A percentile compares a stretch with the other conserved stretches of the same genome.
Evolutionary conservation across 257 asterid species (phyloP).

Genomic region (Solanum chmielewskii): DNA sequence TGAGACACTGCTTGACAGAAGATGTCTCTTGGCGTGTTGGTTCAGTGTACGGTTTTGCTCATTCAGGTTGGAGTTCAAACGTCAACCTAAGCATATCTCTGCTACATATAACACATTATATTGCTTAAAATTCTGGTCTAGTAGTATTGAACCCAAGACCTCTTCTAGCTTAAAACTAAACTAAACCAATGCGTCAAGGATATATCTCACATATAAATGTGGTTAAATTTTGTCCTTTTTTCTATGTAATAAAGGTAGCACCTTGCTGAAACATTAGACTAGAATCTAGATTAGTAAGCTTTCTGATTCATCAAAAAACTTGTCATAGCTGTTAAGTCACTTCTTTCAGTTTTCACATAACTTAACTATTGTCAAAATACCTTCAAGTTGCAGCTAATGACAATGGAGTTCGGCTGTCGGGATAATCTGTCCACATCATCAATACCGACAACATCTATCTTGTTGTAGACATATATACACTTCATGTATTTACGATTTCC

Average conservation of each 20-base stretch:
- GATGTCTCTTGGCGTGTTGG: neutral
- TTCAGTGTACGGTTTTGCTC: neutral
- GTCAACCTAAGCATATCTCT: neutral
- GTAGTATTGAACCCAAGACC: neutral
- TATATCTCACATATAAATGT: neutral
- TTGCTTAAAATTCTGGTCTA: neutral
- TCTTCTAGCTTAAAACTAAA: neutral
- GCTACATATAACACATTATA: neutral
- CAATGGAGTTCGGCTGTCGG: constrained; percentile 84
- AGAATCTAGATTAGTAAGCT: neutral
- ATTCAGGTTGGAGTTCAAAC: neutral
- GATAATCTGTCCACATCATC: constrained; percentile 95
- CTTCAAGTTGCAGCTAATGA: constrained; percentile 85
- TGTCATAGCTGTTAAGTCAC: neutral
- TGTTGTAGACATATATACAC: constrained; percentile 92
- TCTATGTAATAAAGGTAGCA: neutral
- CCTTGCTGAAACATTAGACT: neutral
- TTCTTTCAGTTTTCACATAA: neutral
- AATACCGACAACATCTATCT: constrained; percentile 92
- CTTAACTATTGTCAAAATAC: constrained; percentile 12
- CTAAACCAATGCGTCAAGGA: neutral
- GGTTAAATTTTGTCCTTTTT: neutral
- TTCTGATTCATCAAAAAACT: neutral
- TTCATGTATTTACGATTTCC: constrained; percentile 96
- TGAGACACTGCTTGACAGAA: neutral